Conservation (phyloP, 371 early-diverging fungal genomes). For the Chytridium lagenaria region DNA sequence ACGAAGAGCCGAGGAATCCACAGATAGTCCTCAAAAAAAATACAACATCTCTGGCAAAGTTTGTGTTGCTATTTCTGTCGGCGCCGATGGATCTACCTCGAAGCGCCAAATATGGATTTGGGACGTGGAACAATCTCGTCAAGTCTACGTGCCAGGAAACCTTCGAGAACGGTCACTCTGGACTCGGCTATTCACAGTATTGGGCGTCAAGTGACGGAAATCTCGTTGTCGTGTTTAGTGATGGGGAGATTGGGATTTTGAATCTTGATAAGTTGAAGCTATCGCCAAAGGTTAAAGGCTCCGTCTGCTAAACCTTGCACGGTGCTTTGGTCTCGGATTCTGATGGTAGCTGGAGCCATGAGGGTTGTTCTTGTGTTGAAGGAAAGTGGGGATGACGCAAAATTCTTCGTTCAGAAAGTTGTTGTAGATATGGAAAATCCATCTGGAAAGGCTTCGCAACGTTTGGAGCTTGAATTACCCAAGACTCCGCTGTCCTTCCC, state of each 20-base stretch:
- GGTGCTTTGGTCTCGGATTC: not conserved
- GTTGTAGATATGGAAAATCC: too few relatives aligned
- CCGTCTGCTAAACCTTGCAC: not conserved
- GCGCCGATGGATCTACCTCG: not conserved
- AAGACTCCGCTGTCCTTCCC: not conserved
- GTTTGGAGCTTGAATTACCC: not conserved
- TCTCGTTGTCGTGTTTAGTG: constrained; percentile 17
- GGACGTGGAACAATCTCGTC: constrained; percentile 9
- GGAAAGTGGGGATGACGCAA: not conserved
- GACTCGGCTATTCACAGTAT: not conserved
- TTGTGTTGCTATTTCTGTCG: not conserved
- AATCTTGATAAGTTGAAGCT: not conserved
- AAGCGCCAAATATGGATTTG: constrained; percentile 28
- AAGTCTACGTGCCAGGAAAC: constrained; percentile 29
- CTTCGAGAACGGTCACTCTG: constrained; percentile 19
- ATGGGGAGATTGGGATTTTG: not conserved
- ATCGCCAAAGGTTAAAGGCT: constrained; percentile 10
- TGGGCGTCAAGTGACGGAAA: not conserved
- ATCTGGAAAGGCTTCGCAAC: not conserved
- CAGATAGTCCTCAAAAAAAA: too few relatives aligned
- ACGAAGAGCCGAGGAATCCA: not conserved
- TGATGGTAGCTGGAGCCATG: not conserved
- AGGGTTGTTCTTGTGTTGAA: constrained; percentile 2
- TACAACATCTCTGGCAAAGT: constrained; percentile 10
- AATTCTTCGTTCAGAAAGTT: not conserved